Base-by-base conservation (phyloP, 2,329 filamentous ascomycete genomes). In the Sclerotinia nivalis region DNA sequence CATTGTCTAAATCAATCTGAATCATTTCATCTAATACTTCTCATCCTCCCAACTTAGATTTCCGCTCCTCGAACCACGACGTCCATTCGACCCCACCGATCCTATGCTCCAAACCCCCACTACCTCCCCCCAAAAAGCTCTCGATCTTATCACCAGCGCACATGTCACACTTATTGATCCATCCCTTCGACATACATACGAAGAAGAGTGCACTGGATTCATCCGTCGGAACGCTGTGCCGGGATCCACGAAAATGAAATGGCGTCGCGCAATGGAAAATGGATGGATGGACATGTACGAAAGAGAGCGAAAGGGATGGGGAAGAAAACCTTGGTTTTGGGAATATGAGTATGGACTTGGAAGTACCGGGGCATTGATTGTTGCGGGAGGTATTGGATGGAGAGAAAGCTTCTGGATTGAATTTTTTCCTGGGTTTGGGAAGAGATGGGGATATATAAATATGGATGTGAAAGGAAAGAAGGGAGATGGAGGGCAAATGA, bases 251-350 rank as follows among this genome's bases (percentile, higher is more conserved):
- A 49, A 22, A 7, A 6, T 1, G 34, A 34, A 2, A 12, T 50
- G 22, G 3, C 4, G 13, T 50, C 22, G 9, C 13, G 22, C 43
- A 47, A 47, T 18, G 20, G 43, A 47, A n/a, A 52, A 52, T 25
- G 49, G 49, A n/a, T 50, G 49, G 49, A 52, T 52, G 49, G 49
- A 52, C 15, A 5, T 52, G 49, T 25, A 52, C 22, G 49, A 52
- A 25, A 52, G 49, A 52, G 49, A 52, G 25, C 25, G 22, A n/a
- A 25, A 25, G 25, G n/a, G 49, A 25, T 52, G n/a, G 49, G 49
- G 49, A 52, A 52, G 49, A 52, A 52, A 52, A 13, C 49, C 49
- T 52, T 52, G 49, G 49, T 52, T 52, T 52, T 52, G 49, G 49
- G 49, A 52, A 13, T 52, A 52, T 52, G 49, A 52, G 25, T 52